These are phyloP conservation scores for Quercus alba DNA, from an alignment of 306 rosid genomes.

Conservation along the genomic window DNA sequence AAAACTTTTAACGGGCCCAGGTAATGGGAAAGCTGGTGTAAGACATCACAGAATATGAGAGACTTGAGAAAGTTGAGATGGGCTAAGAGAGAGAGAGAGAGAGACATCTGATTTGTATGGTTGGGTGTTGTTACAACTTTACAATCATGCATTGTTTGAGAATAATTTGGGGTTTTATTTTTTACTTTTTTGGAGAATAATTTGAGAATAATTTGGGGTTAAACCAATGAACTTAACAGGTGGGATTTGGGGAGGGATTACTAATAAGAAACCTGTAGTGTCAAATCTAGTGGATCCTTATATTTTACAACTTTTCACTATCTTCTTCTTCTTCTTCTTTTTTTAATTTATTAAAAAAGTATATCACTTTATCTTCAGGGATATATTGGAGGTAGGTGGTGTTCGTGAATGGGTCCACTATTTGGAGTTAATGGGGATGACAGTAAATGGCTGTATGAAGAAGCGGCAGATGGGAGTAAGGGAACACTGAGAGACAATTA, in stretches of 20 bases:
- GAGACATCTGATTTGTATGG: no score
- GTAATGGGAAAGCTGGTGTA: background rate
- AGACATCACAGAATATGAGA: no score
- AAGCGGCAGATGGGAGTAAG: conserved; percentile 82
- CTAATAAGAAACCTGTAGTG: background rate
- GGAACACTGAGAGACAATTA: conserved; percentile 65
- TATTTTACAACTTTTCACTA: background rate
- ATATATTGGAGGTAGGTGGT: conserved; percentile 32
- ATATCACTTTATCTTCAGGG: conserved; percentile 23
- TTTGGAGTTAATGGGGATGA: conserved; percentile 54
- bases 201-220: background rate
- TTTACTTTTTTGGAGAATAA: no score
- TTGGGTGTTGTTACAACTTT: background rate
- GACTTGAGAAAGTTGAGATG: no score
- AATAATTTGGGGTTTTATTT: background rate
- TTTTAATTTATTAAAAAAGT: conserved; percentile 7
- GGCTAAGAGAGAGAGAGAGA: no score
- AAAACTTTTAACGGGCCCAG: background rate
- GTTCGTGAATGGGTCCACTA: conserved; percentile 71
- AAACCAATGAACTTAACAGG: background rate
- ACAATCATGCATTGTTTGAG: background rate
- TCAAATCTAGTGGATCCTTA: conserved; percentile 16
- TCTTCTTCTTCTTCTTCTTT: background rate
- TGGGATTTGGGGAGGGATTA: background rate
- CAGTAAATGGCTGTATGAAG: conserved; percentile 58